Base-by-base conservation (phyloP, 2,329 filamentous ascomycete genomes). In the Talaromyces pinophilus region DNA sequence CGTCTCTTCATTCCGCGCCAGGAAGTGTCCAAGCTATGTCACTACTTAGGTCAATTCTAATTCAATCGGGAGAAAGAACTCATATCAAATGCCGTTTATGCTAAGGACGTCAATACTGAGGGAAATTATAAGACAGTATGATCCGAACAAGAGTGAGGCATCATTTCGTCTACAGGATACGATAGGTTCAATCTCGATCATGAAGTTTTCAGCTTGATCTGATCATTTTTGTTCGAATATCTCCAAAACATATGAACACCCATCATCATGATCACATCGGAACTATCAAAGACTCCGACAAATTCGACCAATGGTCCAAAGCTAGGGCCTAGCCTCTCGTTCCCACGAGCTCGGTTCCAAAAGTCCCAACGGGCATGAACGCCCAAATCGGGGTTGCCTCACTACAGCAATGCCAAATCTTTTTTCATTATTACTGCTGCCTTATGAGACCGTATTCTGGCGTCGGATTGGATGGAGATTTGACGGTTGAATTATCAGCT, bases 341-440 rank as follows among this genome's bases (percentile, higher is more conserved):
- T 57, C 19, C 54, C 54, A 57, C 30, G 33, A 40, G 33, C n/a
- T 15, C 54, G 33, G 33, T 38, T 57, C 54, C 30, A 35, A 57
- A 25, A 11, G 25, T 15, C 33, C 22, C 54, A 57, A 57, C 33
- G 50, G 28, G 50, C 28, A 38, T 57, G 33, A 57, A 40, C 30
- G 54, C 54, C 54, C 54, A 57, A 38, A 22, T 57, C 52, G 52
- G 10, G 30, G 30, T 40, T 22, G 54, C 54, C 54, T 57, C 54
- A 57, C 54, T 57, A 38, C 54, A 57, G 54, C 54, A 57, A 57
- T 57, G 33, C 50, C 15, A 38, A 40, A 57, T 8, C 1, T 2
- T 17, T 15, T 38, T 35, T 35, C 13, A 5, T 17, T 40, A 38
- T 55, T 55, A 55, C 52, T 57, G 54, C 54, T 57, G 54, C 54